These are phyloP conservation scores for Calonectria hongkongensis DNA, from an alignment of 2,329 filamentous ascomycete species.

Conservation along the genomic window DNA sequence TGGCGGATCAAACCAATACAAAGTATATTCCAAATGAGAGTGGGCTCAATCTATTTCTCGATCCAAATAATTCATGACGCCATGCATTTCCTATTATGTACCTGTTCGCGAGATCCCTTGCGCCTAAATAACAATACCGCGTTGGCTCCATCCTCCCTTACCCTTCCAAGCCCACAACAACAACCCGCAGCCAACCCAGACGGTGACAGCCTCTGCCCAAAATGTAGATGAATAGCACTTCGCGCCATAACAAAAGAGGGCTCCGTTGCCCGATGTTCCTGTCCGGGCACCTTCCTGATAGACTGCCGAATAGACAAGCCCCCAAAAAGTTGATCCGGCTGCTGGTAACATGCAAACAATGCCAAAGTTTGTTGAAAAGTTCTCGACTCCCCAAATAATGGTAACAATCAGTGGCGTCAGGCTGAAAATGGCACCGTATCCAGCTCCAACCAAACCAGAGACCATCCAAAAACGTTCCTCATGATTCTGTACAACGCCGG, in stretches of 20 bases:
- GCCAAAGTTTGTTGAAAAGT: slow-evolving; percentile 98
- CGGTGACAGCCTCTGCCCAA: slow-evolving; percentile 89
- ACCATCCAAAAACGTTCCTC: slow-evolving; percentile 89
- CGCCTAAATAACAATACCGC: slow-evolving; percentile 79
- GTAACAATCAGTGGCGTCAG: slow-evolving; percentile 93
- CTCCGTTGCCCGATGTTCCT: slow-evolving; percentile 61
- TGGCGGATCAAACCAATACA: background rate
- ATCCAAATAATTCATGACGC: slow-evolving; percentile 8
- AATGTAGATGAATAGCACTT: slow-evolving; percentile 88
- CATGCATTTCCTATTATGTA: background rate
- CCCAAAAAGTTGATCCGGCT: slow-evolving; percentile 91
- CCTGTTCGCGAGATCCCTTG: background rate
- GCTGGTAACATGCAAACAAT: slow-evolving; percentile 95
- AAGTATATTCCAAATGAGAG: slow-evolving; percentile 1
- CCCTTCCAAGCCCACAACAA: slow-evolving; percentile 90
- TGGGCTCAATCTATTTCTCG: slow-evolving; percentile 6
- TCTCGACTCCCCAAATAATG: slow-evolving; percentile 99
- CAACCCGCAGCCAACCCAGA: slow-evolving; percentile 84
- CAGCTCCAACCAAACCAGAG: slow-evolving; percentile 88
- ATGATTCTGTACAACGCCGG: slow-evolving; percentile 83
- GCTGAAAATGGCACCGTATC: slow-evolving; percentile 94
- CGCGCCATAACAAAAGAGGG: slow-evolving; percentile 85
- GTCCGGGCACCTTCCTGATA: slow-evolving; percentile 80
- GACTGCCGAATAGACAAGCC: slow-evolving; percentile 87
- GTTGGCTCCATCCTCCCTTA: slow-evolving; percentile 82